These are phyloP conservation scores for Curvularia hawaiiensis DNA, from an alignment of 2,329 filamentous ascomycete species.

Conservation along the genomic window DNA sequence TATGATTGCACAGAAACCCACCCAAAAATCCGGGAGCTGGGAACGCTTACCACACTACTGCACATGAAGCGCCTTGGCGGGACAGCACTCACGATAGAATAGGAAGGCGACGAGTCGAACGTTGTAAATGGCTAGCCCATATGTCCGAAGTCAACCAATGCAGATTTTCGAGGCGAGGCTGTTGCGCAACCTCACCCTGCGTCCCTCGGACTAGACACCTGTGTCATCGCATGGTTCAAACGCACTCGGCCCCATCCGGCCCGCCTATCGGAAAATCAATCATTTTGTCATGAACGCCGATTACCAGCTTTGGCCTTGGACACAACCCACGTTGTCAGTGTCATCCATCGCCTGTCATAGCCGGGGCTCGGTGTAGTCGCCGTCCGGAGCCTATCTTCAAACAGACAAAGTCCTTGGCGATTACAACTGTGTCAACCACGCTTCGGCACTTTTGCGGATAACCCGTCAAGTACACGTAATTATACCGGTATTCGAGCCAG, in stretches of 20 bases:
- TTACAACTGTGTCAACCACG: constrained; percentile 3
- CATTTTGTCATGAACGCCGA: background rate
- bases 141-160: background rate
- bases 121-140: constrained; percentile 2
- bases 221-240: background rate
- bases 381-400: constrained; percentile 7
- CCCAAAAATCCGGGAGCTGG: constrained; percentile 11
- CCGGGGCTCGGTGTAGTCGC: constrained; percentile 2
- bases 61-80: constrained; percentile 6
- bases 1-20: constrained; percentile 7
- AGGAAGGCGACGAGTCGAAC: constrained; percentile 11
- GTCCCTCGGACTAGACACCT: background rate
- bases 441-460: constrained; percentile 8
- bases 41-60: constrained; percentile 11
- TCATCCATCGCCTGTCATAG: constrained; percentile 4
- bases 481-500: background rate
- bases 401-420: constrained; percentile 14
- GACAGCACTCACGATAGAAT: constrained; percentile 7
- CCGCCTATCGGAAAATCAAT: background rate
- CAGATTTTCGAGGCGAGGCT: background rate
- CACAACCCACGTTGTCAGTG: constrained; percentile 3
- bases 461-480: background rate
- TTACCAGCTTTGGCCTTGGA: background rate
- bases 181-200: background rate
- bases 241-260: constrained; percentile 1